Evolutionary conservation across 495 filamentous ascomycete species (phyloP), one percentile per base, ranked within the genome.

Genomic region (Glutinoglossum americanum): DNA sequence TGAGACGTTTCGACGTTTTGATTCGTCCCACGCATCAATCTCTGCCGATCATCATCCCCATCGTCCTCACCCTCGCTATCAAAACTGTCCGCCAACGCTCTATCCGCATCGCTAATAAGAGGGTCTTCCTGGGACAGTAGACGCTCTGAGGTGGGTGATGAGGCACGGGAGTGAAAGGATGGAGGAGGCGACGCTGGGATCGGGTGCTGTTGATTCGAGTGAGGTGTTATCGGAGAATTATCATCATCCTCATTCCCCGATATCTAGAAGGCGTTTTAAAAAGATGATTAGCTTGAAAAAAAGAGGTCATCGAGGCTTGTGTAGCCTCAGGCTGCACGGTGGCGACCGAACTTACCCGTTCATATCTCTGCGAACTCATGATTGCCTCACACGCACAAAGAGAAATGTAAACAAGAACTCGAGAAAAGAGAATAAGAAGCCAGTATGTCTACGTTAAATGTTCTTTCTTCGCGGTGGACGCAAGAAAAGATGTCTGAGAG

Each of bases 181-280:
- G 93, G 92, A 21, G 93, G 89, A 47, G 92, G 89, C 57, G 93
- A 97, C 64, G 74, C 80, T 25, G 89, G 85, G 55, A 83, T 79
- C 28, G 74, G 67, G 51, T 72, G 65, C 23, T 66, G 61, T 59
- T 63, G 57, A 66, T 70, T 57, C 63, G 66, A 57, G 59, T 19
- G 62, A 54, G 67, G 56, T 25, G 60, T 51, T 23, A 59, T 60
- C 21, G 73, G 71, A 58, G 67, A 57, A 17, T 73, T 70, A 55
- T 76, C 67, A 9, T 65, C 72, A 60, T 75, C 73, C 39, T 69
- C 72, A 62, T 69, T 70, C 44, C 59, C 66, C 58, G 66, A 63
- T 64, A 70, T 61, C 65, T 71, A 64, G 32, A 45, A 10, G 32
- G 23, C n/a, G n/a, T n/a, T n/a, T n/a, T n/a, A n/a, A n/a, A n/a